A percentile compares a stretch with the other conserved stretches of the same genome.
Evolutionary conservation across 169 alveolate species (phyloP).

Genomic region (Babesia ovata): DNA sequence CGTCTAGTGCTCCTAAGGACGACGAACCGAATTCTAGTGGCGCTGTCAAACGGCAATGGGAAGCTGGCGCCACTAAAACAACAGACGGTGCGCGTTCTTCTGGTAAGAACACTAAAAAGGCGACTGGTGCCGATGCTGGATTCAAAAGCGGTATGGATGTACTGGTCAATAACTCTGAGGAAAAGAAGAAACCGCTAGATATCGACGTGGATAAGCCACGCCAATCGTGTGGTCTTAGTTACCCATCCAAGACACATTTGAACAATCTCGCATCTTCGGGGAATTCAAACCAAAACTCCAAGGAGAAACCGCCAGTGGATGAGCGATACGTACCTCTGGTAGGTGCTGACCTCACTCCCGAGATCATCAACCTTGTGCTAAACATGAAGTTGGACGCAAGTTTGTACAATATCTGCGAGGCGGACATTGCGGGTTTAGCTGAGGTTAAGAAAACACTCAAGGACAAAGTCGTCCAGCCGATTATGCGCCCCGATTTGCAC

Average conservation of each 20-base stretch:
- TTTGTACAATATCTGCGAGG: slow-evolving; percentile 57
- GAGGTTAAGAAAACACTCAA: slow-evolving; percentile 77
- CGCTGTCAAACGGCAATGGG: neutral
- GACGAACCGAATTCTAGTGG: neutral
- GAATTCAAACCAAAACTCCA: too few species aligned
- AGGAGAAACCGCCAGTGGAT: neutral
- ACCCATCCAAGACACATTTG: neutral
- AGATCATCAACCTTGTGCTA: slow-evolving; percentile 52
- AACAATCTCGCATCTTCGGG: neutral
- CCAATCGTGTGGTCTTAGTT: slow-evolving; percentile 25
- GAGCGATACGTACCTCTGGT: slow-evolving; percentile 40
- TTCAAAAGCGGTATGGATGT: slow-evolving; percentile 41
- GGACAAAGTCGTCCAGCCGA: slow-evolving; percentile 84
- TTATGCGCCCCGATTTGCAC: slow-evolving; percentile 84
- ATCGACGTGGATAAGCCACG: slow-evolving; percentile 9
- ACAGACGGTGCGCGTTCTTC: neutral
- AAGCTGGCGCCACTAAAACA: neutral
- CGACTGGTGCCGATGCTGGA: neutral
- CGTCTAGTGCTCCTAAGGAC: too few species aligned
- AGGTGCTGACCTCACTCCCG: slow-evolving; percentile 51
- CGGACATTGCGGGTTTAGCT: slow-evolving; percentile 74
- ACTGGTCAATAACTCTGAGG: slow-evolving; percentile 36
- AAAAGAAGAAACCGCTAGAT: slow-evolving; percentile 15
- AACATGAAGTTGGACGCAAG: slow-evolving; percentile 49
- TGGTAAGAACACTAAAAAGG: neutral